Base-by-base conservation (phyloP, 495 filamentous ascomycete genomes). In the Daldinia loculata region DNA sequence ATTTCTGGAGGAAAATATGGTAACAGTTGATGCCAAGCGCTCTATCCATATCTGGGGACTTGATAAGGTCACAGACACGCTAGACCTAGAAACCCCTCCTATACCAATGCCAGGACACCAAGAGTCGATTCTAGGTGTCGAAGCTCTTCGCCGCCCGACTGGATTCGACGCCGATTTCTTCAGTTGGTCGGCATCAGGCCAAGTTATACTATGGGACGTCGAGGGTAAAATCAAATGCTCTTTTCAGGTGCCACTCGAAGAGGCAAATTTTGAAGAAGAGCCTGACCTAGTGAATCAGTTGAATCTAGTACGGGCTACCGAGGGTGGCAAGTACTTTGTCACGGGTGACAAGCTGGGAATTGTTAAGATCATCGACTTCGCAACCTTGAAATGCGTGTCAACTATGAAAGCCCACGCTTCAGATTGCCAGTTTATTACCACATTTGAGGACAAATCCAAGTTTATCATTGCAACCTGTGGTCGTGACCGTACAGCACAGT, bases 301-400 rank as follows among this genome's bases (percentile, higher is more conserved):
- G 61, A 92, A 88, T 39, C 86, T 91, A 51, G 83, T 93, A 7
- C 82, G 87, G 52, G 84, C 90, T 36, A 88, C 87, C 0, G 79
- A 82, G 51, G 81, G 86, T 30, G 88, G 87, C 36, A 83, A 86
- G 22, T 85, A 87, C 63, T 88, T 98, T 58, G 84, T 95, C 6
- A 87, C 91, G 15, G 95, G 95, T 5, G 96, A 98, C 80, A 93
- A 88, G 76, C 86, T 90, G 61, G 95, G 95, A 51, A 87, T 95
- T 41, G 79, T 98, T 50, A 87, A 91, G 79, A 84, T 81, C 45
- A 85, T 80, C 45, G 85, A 82, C 72, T 81, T 71, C 58, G 77
- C 71, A 55, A 86, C 74, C 45, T 84, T 87, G 77, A 70, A 79
- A 32, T 89, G 86, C 56, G 69, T 86, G 5, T 84, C 87, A 60